Evolutionary conservation across 2,329 filamentous ascomycete species (phyloP), one percentile per base, ranked within the genome.

Genomic region (Aspergillus sp.): DNA sequence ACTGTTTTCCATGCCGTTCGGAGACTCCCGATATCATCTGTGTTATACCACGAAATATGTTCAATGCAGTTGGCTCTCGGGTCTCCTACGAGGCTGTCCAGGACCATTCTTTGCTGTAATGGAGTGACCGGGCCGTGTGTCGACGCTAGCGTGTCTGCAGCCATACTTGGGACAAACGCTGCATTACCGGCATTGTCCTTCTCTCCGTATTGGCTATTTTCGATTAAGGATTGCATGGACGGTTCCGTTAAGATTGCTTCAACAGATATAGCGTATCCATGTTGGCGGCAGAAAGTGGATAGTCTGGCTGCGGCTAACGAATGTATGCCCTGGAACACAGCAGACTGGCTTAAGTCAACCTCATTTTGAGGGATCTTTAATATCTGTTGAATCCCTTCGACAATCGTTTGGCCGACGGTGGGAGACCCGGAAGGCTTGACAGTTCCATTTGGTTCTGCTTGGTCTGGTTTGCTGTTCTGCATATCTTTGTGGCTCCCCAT

Each of bases 1-100:
- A 62, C 58, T 1, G 46, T 44, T 36, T 48, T 46, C 62, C 62
- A 64, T 4, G 60, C 61, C 7, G 50, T 41, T 42, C 54, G 59
- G n/a, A 62, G 33, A 2, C 8, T 38, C 7, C 48, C 46, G 19
- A 58, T 36, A n/a, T 58, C n/a, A 4, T 30, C 26, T 4, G 49
- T 48, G 43, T 50, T 10, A 35, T 42, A 29, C 46, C 46, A 9
- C 35, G 48, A 29, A 8, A 42, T 27, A n/a, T 42, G 36, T 19
- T 48, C 40, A 32, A 30, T 29, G 38, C 46, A 39, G 27, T 39
- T 39, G 26, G 36, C 36, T 8, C 36, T 19, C 9, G 36, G 36
- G 27, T 39, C 36, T 8, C 27, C 36, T 3, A 39, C 36, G 7
- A 27, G 8, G 26, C 36, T 39, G 7, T 39, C 36, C 12, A 39